These are phyloP conservation scores for Daldinia bambusicola DNA, from an alignment of 495 filamentous ascomycete species.

Conservation along the genomic window DNA sequence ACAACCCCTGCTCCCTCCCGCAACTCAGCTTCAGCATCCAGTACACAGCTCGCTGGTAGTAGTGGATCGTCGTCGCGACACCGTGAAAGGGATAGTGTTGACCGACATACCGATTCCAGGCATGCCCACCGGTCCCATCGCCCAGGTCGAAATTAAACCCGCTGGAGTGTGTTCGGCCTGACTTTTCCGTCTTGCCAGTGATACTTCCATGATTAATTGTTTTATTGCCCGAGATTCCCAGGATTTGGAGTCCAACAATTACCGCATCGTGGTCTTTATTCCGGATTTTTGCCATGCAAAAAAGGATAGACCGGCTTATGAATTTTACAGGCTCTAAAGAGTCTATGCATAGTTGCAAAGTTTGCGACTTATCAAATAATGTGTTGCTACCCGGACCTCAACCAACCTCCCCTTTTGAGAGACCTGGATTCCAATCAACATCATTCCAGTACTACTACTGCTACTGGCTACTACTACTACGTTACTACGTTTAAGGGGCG, in stretches of 20 bases:
- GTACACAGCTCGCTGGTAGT: slow-evolving; percentile 47
- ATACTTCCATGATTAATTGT: slow-evolving; percentile 48
- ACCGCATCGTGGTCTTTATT: slow-evolving; percentile 37
- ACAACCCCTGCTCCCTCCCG: slow-evolving; percentile 46
- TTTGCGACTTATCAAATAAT: slow-evolving; percentile 55
- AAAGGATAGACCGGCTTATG: slow-evolving; percentile 54
- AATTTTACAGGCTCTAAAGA: slow-evolving; percentile 48
- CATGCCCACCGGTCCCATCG: slow-evolving; percentile 46
- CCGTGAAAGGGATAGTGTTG: slow-evolving; percentile 52
- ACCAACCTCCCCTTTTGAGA: slow-evolving; percentile 1
- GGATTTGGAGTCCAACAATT: slow-evolving; percentile 48
- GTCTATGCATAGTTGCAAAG: slow-evolving; percentile 58
- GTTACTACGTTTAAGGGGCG: slow-evolving; percentile 24
- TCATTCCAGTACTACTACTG: slow-evolving; percentile 9
- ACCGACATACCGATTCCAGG: slow-evolving; percentile 55
- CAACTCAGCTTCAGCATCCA: slow-evolving; percentile 42
- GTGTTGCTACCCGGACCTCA: slow-evolving; percentile 40
- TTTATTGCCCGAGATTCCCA: slow-evolving; percentile 47
- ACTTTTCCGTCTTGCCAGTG: slow-evolving; percentile 42
- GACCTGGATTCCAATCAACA: slow-evolving; percentile 29
- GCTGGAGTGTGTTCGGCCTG: slow-evolving; percentile 42
- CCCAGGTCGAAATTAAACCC: slow-evolving; percentile 44
- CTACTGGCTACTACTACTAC: slow-evolving; percentile 7
- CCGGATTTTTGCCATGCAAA: slow-evolving; percentile 50
- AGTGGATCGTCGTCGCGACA: slow-evolving; percentile 49